These are phyloP conservation scores for Colletotrichum sp. DNA, from an alignment of 2,329 filamentous ascomycete genomes.

Conservation along the genomic window DNA sequence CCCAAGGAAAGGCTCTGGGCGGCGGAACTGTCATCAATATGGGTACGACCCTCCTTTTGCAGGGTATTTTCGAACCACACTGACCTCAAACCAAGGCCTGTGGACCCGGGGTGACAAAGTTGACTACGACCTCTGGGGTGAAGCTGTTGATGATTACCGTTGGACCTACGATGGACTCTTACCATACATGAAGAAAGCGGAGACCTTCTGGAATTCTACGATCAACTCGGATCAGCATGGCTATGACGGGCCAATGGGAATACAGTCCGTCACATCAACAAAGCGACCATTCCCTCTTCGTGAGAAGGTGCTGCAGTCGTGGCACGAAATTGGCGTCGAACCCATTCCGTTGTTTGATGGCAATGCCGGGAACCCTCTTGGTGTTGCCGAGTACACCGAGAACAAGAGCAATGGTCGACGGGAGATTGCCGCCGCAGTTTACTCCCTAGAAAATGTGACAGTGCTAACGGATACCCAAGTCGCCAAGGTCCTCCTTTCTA, in stretches of 20 bases:
- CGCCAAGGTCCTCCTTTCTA: slow-evolving; percentile 23
- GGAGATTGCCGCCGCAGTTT: slow-evolving; percentile 26
- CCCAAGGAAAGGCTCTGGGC: slow-evolving; percentile 43
- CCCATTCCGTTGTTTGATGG: slow-evolving; percentile 29
- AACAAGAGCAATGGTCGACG: slow-evolving; percentile 28
- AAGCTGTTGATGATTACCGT: slow-evolving; percentile 35
- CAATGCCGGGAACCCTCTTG: slow-evolving; percentile 33
- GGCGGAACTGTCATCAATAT: slow-evolving; percentile 47
- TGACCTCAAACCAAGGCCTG: slow-evolving; percentile 26
- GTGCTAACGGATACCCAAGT: slow-evolving; percentile 28
- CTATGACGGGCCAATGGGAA: slow-evolving; percentile 39
- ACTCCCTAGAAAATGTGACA: slow-evolving; percentile 29
- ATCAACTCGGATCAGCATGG: slow-evolving; percentile 39
- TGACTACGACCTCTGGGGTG: slow-evolving; percentile 52
- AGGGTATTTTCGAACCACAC: background rate
- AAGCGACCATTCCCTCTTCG: slow-evolving; percentile 43
- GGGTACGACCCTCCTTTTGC: slow-evolving; percentile 15
- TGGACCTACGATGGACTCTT: slow-evolving; percentile 52
- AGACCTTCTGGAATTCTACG: slow-evolving; percentile 31
- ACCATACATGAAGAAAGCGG: slow-evolving; percentile 48
- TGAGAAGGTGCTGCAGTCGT: slow-evolving; percentile 37
- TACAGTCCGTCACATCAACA: slow-evolving; percentile 32
- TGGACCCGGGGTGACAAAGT: slow-evolving; percentile 47
- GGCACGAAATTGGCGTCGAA: slow-evolving; percentile 43
- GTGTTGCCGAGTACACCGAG: slow-evolving; percentile 35